A percentile compares a stretch with the other conserved stretches of the same genome.
Evolutionary conservation across 371 early-diverging fungal genomes (phyloP).

Genomic region (Mortierella sp.): DNA sequence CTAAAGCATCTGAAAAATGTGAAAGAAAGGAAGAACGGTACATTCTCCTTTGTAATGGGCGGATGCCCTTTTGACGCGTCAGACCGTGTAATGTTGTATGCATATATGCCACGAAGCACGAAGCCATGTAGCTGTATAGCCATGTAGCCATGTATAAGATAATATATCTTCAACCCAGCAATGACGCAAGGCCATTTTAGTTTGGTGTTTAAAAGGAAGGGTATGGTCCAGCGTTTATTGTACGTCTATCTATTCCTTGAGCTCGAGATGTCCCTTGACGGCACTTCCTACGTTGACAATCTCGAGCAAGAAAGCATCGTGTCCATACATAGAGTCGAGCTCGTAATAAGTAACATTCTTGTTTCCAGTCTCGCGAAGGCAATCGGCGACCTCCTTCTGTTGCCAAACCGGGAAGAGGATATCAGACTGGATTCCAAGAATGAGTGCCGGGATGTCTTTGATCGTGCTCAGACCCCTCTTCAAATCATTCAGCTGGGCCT

Average conservation of each 20-base stretch:
- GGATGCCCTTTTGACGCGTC: no score
- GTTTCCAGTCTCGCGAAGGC: conserved; percentile 86
- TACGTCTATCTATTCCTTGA: conserved; percentile 49
- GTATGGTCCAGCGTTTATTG: no score
- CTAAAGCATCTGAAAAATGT: conserved; percentile 2
- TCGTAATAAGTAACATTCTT: conserved; percentile 93
- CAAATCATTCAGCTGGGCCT: conserved; percentile 66
- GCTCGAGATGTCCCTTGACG: conserved; percentile 92
- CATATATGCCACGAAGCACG: no score
- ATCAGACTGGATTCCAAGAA: conserved; percentile 95
- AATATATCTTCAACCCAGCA: no score
- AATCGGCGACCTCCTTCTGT: conserved; percentile 94
- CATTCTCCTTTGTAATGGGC: no score
- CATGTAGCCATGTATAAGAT: no score
- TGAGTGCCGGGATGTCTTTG: conserved; percentile 79
- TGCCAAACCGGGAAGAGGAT: conserved; percentile 95
- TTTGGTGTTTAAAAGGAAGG: conserved; percentile 1
- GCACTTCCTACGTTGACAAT: conserved; percentile 91
- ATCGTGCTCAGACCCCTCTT: conserved; percentile 67
- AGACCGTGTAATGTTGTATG: no score
- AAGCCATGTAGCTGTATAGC: no score
- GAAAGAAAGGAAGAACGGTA: no score
- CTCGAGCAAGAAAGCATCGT: conserved; percentile 96
- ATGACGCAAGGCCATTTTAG: no score
- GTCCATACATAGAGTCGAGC: conserved; percentile 96